Base-by-base conservation (phyloP, 2,329 filamentous ascomycete genomes). In the Colletotrichum sp. region DNA sequence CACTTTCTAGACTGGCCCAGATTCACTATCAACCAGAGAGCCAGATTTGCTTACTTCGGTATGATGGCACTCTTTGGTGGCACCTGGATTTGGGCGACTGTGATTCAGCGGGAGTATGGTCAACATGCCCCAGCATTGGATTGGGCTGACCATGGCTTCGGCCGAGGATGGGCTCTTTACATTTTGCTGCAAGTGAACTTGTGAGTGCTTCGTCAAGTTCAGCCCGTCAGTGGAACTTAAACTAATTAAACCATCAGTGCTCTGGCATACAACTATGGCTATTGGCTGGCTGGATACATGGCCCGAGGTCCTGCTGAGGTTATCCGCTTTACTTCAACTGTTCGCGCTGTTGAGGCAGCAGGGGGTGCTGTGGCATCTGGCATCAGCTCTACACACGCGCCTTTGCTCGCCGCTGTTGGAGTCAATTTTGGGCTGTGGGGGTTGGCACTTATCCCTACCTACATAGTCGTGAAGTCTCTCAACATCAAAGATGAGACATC, bases 91-190 rank as follows among this genome's bases (percentile, higher is more conserved):
- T 80, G 78, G 79, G 79, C 78, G n/a, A 60, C 78, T 21, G 73
- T 79, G n/a, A 76, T 81, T 10, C 77, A 79, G 70, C 71, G 76
- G 24, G 75, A 75, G 49, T 78, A 78, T 21, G 66, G 76, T 15
- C 39, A 71, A n/a, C 57, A 70, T 16, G 67, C 69, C 5, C 76
- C 72, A 0, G 77, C 73, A 2, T 71, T 80, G 8, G 79, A 80
- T 28, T 80, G 79, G 78, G 49, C 52, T 13, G 71, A 72, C 5
- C 68, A 70, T 4, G 78, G 79, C 15, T 81, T 81, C 66, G 79
- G 79, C n/a, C 66, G 78, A 4, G 79, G 74, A 4, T 81, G 79
- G 67, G 79, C 71, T 6, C 72, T 80, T 24, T 81, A 80, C 78
- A 79, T 80, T 59, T 69, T 81, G 57, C 69, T 79, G 13, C 78